Evolutionary conservation across 1,139 yeast species (phyloP).

Genomic region (Yamadazyma diospyri): DNA sequence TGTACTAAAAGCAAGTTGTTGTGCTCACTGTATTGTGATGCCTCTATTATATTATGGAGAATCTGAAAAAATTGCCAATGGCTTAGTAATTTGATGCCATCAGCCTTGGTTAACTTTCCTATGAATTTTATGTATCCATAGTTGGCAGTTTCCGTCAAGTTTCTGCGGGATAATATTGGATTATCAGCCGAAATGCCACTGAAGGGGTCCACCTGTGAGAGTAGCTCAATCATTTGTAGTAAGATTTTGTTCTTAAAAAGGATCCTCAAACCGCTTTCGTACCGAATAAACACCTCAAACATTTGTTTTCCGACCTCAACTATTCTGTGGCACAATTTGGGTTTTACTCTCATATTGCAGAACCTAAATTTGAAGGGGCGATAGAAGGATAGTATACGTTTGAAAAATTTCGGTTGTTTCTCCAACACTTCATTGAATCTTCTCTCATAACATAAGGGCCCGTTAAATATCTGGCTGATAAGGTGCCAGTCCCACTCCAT

Average conservation of each 20-base stretch:
- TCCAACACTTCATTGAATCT: conserved; percentile 75
- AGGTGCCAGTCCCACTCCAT: conserved; percentile 80
- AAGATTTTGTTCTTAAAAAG: conserved; percentile 71
- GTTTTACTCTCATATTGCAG: conserved; percentile 41
- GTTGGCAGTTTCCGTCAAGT: conserved; percentile 64
- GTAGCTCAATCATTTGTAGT: conserved; percentile 82
- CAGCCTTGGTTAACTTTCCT: conserved; percentile 63
- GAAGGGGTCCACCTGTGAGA: conserved; percentile 81
- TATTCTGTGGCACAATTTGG: conserved; percentile 48
- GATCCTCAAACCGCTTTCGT: conserved; percentile 65
- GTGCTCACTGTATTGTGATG: conserved; percentile 20
- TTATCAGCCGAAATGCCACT: conserved; percentile 73
- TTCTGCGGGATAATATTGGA: conserved; percentile 62
- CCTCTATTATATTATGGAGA: conserved; percentile 67
- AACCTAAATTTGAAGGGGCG: conserved; percentile 89
- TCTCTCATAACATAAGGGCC: conserved; percentile 71
- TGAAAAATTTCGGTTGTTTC: conserved; percentile 77
- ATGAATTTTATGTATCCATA: conserved; percentile 75
- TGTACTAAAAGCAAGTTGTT: conserved; percentile 57
- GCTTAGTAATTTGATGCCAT: conserved; percentile 67
- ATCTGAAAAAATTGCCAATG: conserved; percentile 85
- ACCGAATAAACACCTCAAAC: conserved; percentile 58
- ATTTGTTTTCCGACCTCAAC: conserved; percentile 72
- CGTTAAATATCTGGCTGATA: conserved; percentile 59
- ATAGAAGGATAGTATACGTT: conserved; percentile 79